Base-by-base conservation (phyloP, 2,329 filamentous ascomycete species). In the Fusarium buharicum region DNA sequence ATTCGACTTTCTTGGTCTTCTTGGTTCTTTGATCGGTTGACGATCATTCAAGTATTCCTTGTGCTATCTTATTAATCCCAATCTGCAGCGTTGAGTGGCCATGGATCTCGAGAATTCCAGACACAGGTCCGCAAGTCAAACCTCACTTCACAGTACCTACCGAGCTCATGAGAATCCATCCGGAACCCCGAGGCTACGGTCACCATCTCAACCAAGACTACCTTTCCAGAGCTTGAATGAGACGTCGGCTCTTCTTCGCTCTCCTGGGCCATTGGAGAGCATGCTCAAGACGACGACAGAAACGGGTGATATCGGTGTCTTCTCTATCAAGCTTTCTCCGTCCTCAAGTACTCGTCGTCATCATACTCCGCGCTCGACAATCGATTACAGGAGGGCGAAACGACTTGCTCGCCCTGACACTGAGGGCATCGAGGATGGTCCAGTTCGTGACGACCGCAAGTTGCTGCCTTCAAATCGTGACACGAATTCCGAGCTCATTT, bases 271-370 rank as follows among this genome's bases (percentile, higher is more conserved):
- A 2, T 74, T 88, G n/a, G 82, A 86, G 64, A 83, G 84, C 71
- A 88, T 89, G 86, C 77, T 89, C 55, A 88, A 84, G 74, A 88
- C 83, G 4, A 87, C 84, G 1, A 88, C 86, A 1, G 86, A 89
- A 69, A 87, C 85, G 9, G 86, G 86, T n/a, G 85, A 89, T 64
- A 86, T 87, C 63, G 85, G 85, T 5, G 74, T 84, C 45, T 88
- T 87, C 71, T 85, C 83, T 47, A 84, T 86, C 64, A 79, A 66
- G 31, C 64, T 68, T 4, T 48, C 60, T 33, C 28, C 59, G 10
- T 74, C 76, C 12, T 73, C 74, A 6, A 71, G 72, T 11, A 67
- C 72, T 8, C 72, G 72, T 45, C 70, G 72, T 33, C 68, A 70
- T 7, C 59, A 63, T 12, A 62, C 71, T 12, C 63, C 72, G 55